A percentile compares a stretch with the other conserved stretches of the same genome.
Evolutionary conservation across 495 filamentous ascomycete genomes (phyloP).

Genomic region (Aspergillus haitiensis): DNA sequence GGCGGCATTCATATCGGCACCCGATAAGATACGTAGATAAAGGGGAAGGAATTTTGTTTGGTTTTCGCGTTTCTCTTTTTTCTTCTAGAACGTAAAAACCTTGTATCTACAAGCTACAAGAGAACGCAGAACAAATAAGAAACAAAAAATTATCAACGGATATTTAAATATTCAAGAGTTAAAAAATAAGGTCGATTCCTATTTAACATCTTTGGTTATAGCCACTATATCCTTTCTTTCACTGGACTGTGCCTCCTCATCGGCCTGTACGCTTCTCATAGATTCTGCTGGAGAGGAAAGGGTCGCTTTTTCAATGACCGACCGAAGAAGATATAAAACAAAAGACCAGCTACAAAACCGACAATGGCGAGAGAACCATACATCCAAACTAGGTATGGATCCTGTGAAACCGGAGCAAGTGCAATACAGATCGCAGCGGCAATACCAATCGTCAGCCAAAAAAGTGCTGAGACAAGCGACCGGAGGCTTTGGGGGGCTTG

Average conservation of each 20-base stretch:
- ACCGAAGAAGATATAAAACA: slow-evolving; percentile 22
- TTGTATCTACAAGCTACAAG: too few relatives aligned
- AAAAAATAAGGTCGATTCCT: too few relatives aligned
- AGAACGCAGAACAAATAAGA: too few relatives aligned
- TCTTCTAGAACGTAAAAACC: too few relatives aligned
- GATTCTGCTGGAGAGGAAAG: not conserved
- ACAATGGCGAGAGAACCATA: slow-evolving; percentile 44
- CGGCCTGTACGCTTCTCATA: not conserved
- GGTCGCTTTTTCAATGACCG: not conserved
- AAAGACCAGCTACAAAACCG: slow-evolving; percentile 16
- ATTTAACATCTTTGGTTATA: too few relatives aligned
- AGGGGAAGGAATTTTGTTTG: too few relatives aligned
- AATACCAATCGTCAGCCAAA: slow-evolving; percentile 28
- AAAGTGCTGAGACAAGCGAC: slow-evolving; percentile 32
- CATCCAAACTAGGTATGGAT: slow-evolving; percentile 50
- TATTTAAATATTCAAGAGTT: too few relatives aligned
- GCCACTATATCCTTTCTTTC: not conserved
- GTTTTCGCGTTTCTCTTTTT: too few relatives aligned
- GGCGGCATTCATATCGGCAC: not conserved
- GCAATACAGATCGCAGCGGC: slow-evolving; percentile 32
- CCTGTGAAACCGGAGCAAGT: slow-evolving; percentile 30
- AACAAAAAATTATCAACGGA: too few relatives aligned
- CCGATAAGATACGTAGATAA: too few relatives aligned
- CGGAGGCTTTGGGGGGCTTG: slow-evolving; percentile 34
- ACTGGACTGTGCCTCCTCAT: not conserved